Evolutionary conservation across 345 rosid genomes (phyloP), one percentile per base, ranked within the genome.

Genomic region (Hypericum androsaemum): DNA sequence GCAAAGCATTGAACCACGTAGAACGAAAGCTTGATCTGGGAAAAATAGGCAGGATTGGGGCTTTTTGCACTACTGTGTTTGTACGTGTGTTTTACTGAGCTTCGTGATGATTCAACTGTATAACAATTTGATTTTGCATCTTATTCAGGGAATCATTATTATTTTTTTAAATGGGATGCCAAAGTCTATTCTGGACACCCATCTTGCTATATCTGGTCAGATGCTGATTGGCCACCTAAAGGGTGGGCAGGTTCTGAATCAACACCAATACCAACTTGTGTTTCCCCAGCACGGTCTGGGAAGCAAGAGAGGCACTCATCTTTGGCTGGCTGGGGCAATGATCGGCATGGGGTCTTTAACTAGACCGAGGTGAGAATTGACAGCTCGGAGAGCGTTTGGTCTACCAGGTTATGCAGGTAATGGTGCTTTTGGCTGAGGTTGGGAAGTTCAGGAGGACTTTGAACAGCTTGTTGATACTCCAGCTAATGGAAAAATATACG

Each of bases 201-300:
- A 61, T 66, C 82, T 54, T 62, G 76, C 44, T 75, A 73, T 67
- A 68, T 81, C 54, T 85, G 92, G 95, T 68, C 88, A 49, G 77
- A 71, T 74, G 86, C 82, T 63, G 95, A 86, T 65, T 83, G 94
- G 94, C 94, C 97, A 50, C 80, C 58, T 51, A 75, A 86, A 71
- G 81, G 89, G 46, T 89, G 97, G 94, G 89, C 94, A 13, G 81
- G 77, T 66, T 74, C 88, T 52, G 88, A 73, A 71, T 77, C 86
- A 64, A 78, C 86, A 40, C 84, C 83, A 14, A 71, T 82, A 59
- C 84, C 94, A 60, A 77, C 90, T 43, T 71, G 59, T 61, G 80
- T 80, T 64, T 84, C 90, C 54, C 84, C 81, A 14, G 83, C 61
- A 66, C 69, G 89, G 86, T 68, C 86, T 79, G 58, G 89, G 81